Percentiles rank a stretch among this genome's conserved stretches.
Conservation (phyloP, 306 rosid species). For the Citrullus colocynthis region DNA sequence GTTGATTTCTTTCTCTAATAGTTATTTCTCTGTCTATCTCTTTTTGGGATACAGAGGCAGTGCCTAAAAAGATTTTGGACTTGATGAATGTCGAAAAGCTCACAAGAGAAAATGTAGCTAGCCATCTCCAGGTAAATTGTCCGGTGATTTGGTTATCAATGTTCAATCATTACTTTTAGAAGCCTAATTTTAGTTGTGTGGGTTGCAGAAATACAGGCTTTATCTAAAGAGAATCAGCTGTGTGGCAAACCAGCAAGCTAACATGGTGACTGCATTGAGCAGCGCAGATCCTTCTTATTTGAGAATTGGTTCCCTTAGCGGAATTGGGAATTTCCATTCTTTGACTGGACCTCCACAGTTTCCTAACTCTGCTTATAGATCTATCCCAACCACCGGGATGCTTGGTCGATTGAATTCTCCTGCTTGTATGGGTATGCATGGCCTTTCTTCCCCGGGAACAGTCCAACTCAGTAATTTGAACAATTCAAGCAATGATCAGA, state of each 20-base stretch:
- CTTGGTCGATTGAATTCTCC: constrained; percentile 67
- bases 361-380: constrained; percentile 37
- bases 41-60: constrained; percentile 61
- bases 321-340: constrained; percentile 40
- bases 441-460: constrained; percentile 54
- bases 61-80: constrained; percentile 88
- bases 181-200: constrained; percentile 3
- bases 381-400: constrained; percentile 57
- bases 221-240: constrained; percentile 82
- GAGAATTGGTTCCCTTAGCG: constrained; percentile 45
- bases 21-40: background rate
- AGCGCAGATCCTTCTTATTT: constrained; percentile 63
- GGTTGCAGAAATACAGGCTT: constrained; percentile 87
- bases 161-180: background rate
- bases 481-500: constrained; percentile 37
- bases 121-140: constrained; percentile 86
- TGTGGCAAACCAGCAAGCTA: constrained; percentile 82
- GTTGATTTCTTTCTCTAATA: background rate
- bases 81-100: constrained; percentile 92
- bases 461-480: constrained; percentile 48
- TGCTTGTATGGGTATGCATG: constrained; percentile 38
- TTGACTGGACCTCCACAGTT: constrained; percentile 48
- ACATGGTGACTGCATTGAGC: constrained; percentile 74
- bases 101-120: constrained; percentile 92
- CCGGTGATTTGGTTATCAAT: background rate